Evolutionary conservation across 2,329 filamentous ascomycete genomes (phyloP).

Genomic region (Arthrobotrys conoides): DNA sequence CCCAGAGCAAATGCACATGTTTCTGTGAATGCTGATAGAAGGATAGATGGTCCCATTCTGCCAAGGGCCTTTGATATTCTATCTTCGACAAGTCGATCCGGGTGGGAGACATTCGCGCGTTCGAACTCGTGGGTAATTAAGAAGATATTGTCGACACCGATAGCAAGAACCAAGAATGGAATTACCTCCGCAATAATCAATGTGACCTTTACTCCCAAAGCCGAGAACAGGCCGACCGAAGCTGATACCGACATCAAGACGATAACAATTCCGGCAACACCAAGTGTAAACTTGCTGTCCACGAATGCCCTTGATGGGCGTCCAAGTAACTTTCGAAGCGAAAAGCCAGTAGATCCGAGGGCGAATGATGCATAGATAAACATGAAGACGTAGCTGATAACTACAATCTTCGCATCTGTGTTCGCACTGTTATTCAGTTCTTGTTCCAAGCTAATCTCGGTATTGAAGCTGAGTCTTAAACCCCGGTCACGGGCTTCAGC

Average conservation of each 20-base stretch:
- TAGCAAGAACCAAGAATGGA: slow-evolving; percentile 93
- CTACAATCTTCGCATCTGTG: slow-evolving; percentile 95
- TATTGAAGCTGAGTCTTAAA: slow-evolving; percentile 90
- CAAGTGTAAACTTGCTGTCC: slow-evolving; percentile 95
- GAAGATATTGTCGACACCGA: slow-evolving; percentile 99
- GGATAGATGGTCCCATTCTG: slow-evolving; percentile 95
- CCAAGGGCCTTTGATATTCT: slow-evolving; percentile 90
- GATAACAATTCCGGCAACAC: slow-evolving; percentile 93
- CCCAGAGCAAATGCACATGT: slow-evolving; percentile 94
- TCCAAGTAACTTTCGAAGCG: slow-evolving; percentile 80
- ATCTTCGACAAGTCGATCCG: slow-evolving; percentile 87
- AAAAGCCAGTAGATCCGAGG: slow-evolving; percentile 87
- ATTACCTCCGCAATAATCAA: slow-evolving; percentile 99
- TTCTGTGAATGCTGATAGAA: slow-evolving; percentile 94
- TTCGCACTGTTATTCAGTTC: slow-evolving; percentile 99
- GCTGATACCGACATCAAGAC: slow-evolving; percentile 97
- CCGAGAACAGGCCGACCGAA: slow-evolving; percentile 94
- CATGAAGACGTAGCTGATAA: slow-evolving; percentile 98
- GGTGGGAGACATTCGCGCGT: slow-evolving; percentile 90
- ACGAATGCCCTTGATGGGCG: slow-evolving; percentile 89
- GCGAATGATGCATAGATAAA: slow-evolving; percentile 96
- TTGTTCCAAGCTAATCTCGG: slow-evolving; percentile 93
- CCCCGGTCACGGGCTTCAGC: slow-evolving; percentile 82
- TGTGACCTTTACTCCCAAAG: slow-evolving; percentile 90
- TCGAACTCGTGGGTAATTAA: slow-evolving; percentile 98